Base-by-base conservation (phyloP, 768 basidiomycete species). In the Infundibulicybe gibba region DNA sequence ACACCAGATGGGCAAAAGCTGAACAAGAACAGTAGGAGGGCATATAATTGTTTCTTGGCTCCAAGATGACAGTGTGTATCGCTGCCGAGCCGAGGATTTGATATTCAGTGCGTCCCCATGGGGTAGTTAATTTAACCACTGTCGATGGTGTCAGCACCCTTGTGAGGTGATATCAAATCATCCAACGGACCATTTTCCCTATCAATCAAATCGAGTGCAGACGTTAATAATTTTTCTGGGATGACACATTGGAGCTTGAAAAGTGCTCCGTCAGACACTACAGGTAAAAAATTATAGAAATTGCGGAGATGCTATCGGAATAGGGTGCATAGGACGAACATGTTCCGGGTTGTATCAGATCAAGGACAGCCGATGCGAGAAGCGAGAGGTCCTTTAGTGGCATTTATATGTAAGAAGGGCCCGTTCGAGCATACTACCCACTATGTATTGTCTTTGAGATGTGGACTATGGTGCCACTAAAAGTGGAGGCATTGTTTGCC, bases 201-300 rank as follows among this genome's bases (percentile, higher is more conserved):
- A 62, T 92, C 90, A 38, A 90, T 70, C n/a, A 91, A 66, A 57
- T 92, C 87, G 19, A 92, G 64, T 5, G 90, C 87, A 15, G 85
- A 83, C 2, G 88, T 56, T 15, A 90, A 62, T 12, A 83, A 68
- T 15, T 68, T 73, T 48, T 86, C 82, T 1, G 87, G 77, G 53
- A 90, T 75, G 44, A 89, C 59, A 34, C 71, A 62, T 19, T 74
- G 70, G 9, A 90, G 71, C 48, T 72, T 74, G 47, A 74, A 69
- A n/a, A 88, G 53, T 6, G 69, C 62, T 40, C 82, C 78, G 32
- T 85, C 81, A 38, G 68, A 57, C 48, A 75, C 70, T 75, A 50
- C 40, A 13, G 38, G 37, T 37, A 40, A 25, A 8, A n/a, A n/a
- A n/a, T n/a, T n/a, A n/a, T n/a, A 25, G 25, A 3, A 25, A 25